Conservation (phyloP, 352 stramenopile genomes). For the Phytophthora foliorum region DNA sequence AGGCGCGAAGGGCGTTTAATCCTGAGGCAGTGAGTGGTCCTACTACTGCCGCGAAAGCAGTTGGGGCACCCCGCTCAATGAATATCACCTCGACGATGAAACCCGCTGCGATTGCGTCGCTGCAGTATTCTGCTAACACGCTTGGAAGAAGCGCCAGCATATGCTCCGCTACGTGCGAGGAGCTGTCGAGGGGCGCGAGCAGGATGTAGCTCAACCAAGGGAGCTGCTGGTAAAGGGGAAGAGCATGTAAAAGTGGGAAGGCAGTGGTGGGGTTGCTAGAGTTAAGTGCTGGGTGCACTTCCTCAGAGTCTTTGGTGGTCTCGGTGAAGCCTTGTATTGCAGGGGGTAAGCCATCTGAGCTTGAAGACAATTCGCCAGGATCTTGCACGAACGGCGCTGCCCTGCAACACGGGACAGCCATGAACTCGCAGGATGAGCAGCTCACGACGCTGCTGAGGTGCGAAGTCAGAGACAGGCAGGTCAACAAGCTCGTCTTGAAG, state of each 20-base stretch:
- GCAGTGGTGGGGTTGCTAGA: conserved; percentile 9
- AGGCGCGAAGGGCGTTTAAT: conserved; percentile 5
- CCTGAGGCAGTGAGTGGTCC: not conserved
- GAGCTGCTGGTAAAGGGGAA: conserved; percentile 24
- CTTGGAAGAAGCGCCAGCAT: conserved; percentile 11
- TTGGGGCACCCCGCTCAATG: conserved; percentile 14
- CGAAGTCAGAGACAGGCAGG: conserved; percentile 5
- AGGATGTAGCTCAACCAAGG: not conserved
- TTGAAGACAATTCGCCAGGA: conserved; percentile 13
- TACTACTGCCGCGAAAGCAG: conserved; percentile 23
- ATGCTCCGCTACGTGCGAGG: conserved; percentile 1
- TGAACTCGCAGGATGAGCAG: conserved; percentile 22
- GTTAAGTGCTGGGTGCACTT: conserved; percentile 17
- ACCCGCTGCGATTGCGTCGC: not conserved
- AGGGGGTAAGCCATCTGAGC: conserved; percentile 20
- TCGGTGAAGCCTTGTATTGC: not conserved
- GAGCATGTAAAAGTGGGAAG: conserved; percentile 25
- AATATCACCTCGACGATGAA: not conserved
- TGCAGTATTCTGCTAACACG: conserved; percentile 2
- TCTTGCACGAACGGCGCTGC: not conserved
- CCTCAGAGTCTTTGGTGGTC: not conserved
- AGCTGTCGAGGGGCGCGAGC: not conserved
- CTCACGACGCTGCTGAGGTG: conserved; percentile 13
- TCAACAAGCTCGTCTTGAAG: conserved; percentile 13
- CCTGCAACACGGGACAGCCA: conserved; percentile 15